Evolutionary conservation across 345 rosid species (phyloP), one percentile per base, ranked within the genome.

Genomic region (Geranium brycei): DNA sequence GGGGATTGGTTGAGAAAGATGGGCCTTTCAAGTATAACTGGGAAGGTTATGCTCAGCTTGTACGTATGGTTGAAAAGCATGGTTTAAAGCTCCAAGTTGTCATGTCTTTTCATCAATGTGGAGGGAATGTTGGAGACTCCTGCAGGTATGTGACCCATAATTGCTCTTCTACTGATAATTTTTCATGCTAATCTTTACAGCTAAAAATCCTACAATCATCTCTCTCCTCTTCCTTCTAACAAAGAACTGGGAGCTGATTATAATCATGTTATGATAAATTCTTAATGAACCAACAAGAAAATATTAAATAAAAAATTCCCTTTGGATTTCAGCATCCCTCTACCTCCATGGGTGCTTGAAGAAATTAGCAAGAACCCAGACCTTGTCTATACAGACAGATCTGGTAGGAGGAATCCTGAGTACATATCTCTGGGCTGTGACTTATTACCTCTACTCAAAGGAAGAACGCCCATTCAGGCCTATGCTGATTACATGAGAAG

Each of bases 41-140:
- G 99, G 93, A 93, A 69, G 97, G 97, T 58, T 93, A 93, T 67
- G 91, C 84, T 4, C 91, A 86, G 75, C 93, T 93, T 41, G 83
- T 90, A 65, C 82, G 79, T 51, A 87, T 87, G 96, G 99, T 90
- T 57, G 80, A 86, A 62, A 85, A 69, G 68, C 87, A 93, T 64
- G 96, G 96, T 35, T 71, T 93, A 61, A 93, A 90, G 81, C 84
- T 93, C 59, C 99, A 93, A 64, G 85, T 81, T 7, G 97, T 93
- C 13, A 90, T 90, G 97, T 93, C 99, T 60, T 93, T 93, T 76
- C 99, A 93, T 74, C 97, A 93, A 80, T 90, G 99, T n/a, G 97
- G 99, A 60, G 97, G 99, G 67, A 90, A 93, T 80, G 99, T 93
- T 3, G 97, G 97, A 71, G 99, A 93, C 76, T 90, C 97, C 68